phyloP scores from a whole-genome alignment of 352 stramenopile genomes.

The Pythium pyrilobum region DNA sequence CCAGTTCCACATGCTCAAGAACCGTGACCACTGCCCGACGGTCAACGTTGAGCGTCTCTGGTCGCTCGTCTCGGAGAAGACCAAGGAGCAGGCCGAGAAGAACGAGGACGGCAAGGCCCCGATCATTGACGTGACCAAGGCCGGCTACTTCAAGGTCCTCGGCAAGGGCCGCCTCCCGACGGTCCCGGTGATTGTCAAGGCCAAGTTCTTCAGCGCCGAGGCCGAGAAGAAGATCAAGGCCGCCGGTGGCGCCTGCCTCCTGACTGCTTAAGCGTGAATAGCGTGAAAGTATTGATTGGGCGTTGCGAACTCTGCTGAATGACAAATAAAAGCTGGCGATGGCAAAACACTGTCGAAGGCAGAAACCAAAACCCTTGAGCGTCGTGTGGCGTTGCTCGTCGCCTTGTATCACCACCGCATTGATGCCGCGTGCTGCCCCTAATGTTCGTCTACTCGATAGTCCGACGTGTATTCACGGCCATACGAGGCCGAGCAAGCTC shows the following conservation, averaged over 20 bases:
- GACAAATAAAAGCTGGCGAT: conserved; percentile 53
- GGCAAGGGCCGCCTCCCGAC: conserved; percentile 97
- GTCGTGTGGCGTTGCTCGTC: too few species aligned
- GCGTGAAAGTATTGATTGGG: conserved; percentile 42
- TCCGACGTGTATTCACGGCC: too few species aligned
- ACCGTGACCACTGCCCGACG: conserved; percentile 96
- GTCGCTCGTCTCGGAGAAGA: conserved; percentile 97
- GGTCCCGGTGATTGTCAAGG: conserved; percentile 99
- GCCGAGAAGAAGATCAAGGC: conserved; percentile 99
- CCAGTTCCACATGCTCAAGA: conserved; percentile 98
- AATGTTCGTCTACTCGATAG: too few species aligned
- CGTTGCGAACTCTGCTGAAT: conserved; percentile 67
- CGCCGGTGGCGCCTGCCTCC: conserved; percentile 96
- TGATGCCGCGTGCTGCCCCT: too few species aligned
- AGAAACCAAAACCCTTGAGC: too few species aligned
- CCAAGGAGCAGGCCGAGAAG: conserved; percentile 95
- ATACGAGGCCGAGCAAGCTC: too few species aligned
- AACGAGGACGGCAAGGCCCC: conserved; percentile 95
- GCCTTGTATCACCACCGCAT: too few species aligned
- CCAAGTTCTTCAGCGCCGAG: conserved; percentile 98
- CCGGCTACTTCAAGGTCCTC: conserved; percentile 99
- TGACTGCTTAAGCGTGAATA: conserved; percentile 92
- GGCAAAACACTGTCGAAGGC: conserved; percentile 18
- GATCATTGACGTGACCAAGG: conserved; percentile 98
- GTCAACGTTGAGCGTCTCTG: conserved; percentile 99